Evolutionary conservation across 371 early-diverging fungal genomes (phyloP).

Genomic region (Mucor sp.): DNA sequence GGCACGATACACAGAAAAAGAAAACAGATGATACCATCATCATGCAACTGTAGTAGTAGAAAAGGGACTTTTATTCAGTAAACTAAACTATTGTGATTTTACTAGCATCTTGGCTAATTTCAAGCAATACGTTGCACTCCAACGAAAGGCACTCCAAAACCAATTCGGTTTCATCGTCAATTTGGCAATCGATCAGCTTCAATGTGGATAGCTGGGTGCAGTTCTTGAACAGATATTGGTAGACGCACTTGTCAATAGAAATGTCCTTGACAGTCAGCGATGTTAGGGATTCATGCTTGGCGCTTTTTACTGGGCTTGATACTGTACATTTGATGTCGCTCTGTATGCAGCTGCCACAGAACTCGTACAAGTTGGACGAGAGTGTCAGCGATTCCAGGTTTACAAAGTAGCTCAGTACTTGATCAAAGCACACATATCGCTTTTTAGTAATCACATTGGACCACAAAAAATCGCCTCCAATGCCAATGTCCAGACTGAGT

Average conservation of each 20-base stretch:
- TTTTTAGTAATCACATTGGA: background rate
- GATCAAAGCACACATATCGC: background rate
- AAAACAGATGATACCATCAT: background rate
- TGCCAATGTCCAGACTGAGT: background rate
- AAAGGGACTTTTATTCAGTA: background rate
- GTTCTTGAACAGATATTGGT: constrained; percentile 1
- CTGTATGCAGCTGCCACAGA: background rate
- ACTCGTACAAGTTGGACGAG: background rate
- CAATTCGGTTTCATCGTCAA: constrained; percentile 1
- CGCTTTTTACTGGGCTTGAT: background rate
- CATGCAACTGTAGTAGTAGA: background rate
- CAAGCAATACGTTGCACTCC: background rate
- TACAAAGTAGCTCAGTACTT: background rate
- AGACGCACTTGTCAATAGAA: background rate
- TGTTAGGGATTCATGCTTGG: background rate
- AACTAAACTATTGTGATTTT: background rate
- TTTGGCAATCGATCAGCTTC: background rate
- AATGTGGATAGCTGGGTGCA: background rate
- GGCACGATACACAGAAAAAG: background rate
- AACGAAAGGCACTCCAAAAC: constrained; percentile 2
- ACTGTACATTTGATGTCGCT: background rate
- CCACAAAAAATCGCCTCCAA: background rate
- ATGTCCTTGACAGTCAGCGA: background rate
- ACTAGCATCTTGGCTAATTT: background rate
- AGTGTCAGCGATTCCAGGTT: background rate